Evolutionary conservation across 2,329 filamentous ascomycete genomes (phyloP).

Genomic region (Pyricularia sp.): DNA sequence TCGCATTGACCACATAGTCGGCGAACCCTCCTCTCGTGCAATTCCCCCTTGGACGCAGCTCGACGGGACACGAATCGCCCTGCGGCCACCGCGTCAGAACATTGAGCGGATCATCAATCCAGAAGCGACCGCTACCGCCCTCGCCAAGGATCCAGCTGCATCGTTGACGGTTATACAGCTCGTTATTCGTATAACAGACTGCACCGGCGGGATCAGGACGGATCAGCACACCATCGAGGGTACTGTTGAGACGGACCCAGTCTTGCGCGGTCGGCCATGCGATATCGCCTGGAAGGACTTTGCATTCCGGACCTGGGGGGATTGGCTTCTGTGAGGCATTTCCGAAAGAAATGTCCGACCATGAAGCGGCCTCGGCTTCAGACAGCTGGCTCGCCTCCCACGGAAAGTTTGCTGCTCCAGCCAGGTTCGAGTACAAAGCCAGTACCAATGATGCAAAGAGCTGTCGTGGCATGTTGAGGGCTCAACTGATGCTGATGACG

Average conservation of each 20-base stretch:
- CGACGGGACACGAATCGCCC: constrained; percentile 20
- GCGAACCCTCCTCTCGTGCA: constrained; percentile 25
- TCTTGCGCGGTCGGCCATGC: constrained; percentile 17
- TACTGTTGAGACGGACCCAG: constrained; percentile 16
- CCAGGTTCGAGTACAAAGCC: not conserved
- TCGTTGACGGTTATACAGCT: constrained; percentile 15
- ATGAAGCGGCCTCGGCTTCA: constrained; percentile 17
- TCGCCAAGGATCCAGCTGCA: constrained; percentile 17
- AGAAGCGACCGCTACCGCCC: constrained; percentile 13
- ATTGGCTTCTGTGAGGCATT: constrained; percentile 10
- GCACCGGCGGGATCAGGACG: constrained; percentile 19
- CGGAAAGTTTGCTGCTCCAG: constrained; percentile 6
- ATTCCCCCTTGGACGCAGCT: constrained; percentile 7
- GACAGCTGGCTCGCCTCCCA: constrained; percentile 13
- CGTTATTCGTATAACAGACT: constrained; percentile 19
- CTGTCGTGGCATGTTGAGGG: not conserved
- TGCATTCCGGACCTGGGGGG: constrained; percentile 12
- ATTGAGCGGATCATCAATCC: constrained; percentile 19
- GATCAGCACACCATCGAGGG: constrained; percentile 19
- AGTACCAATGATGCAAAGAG: not conserved
- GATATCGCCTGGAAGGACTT: constrained; percentile 16
- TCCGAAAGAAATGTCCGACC: constrained; percentile 17
- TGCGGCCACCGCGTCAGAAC: constrained; percentile 20
- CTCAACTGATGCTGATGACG: not conserved
- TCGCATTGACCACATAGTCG: constrained; percentile 24